Evolutionary conservation across 2,329 filamentous ascomycete species (phyloP), one percentile per base, ranked within the genome.

Genomic region (Hypoxylon rubiginosum): DNA sequence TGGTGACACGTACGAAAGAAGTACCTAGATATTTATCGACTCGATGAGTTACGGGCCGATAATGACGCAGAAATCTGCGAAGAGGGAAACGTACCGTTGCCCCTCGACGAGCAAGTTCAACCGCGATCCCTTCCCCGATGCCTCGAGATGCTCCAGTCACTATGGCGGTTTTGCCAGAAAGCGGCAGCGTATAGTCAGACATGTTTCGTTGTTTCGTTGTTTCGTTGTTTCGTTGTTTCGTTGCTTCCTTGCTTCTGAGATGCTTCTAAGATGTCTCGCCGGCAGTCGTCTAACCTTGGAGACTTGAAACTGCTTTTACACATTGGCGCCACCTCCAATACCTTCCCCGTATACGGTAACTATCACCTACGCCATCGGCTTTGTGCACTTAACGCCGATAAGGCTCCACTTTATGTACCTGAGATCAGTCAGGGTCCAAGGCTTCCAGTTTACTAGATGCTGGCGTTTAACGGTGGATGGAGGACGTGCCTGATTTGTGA

Each of bases 1-100:
- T 24, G 89, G 84, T 1, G 89, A 89, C 65, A 90, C 84, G 72
- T 91, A 91, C 1, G 88, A 88, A 21, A 91, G 76, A 9, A 88
- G 84, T 3, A 78, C 70, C 75, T n/a, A n/a, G n/a, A n/a, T n/a
- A n/a, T n/a, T n/a, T 77, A 43, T 41, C 21, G 17, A n/a, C 49
- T 68, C 10, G 62, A 58, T n/a, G 1, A 49, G 10, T 13, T 34
- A 24, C 32, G 13, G 34, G n/a, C 2, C 15, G 15, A 15, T 4
- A 58, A 34, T 3, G 15, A 13, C 3, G 21, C 30, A n/a, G 41
- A 58, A 13, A 30, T 10, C 3, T 32, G 17, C n/a, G 28, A 15
- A 45, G 24, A n/a, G 24, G 21, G 13, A 36, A 43, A 36, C 69
- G 50, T 63, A 75, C 72, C 6, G 69, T 64, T 39, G 75, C 74